Percentiles rank a stretch among this genome's conserved stretches.
Evolutionary conservation across 805 yeast genomes (phyloP).

Genomic region (Kluyveromyces dobzhanskii): DNA sequence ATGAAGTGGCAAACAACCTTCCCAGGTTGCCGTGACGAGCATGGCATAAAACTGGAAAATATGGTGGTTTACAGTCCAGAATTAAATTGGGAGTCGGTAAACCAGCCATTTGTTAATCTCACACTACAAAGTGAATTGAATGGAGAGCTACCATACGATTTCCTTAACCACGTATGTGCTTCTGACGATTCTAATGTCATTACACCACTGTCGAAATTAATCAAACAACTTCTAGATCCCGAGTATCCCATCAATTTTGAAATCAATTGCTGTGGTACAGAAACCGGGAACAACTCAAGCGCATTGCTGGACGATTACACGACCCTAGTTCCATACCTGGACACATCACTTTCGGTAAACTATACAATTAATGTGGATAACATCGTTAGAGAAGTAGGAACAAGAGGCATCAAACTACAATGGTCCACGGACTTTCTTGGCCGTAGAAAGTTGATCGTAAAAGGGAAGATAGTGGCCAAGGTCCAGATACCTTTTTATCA

Average conservation of each 20-base stretch:
- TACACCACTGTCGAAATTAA: constrained; percentile 25
- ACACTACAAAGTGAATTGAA: constrained; percentile 10
- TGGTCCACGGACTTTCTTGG: constrained; percentile 26
- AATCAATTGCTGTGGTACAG: constrained; percentile 11
- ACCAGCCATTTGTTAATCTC: background rate
- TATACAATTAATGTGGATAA: constrained; percentile 16
- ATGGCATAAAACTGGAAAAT: constrained; percentile 25
- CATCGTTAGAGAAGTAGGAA: constrained; percentile 31
- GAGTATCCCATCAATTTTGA: constrained; percentile 14
- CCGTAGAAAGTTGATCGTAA: constrained; percentile 28
- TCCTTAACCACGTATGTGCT: constrained; percentile 22
- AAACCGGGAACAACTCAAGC: background rate
- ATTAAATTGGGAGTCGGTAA: background rate
- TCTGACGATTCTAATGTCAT: constrained; percentile 26
- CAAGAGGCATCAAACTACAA: constrained; percentile 31
- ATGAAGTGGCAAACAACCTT: constrained; percentile 31
- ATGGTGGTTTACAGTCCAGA: constrained; percentile 1
- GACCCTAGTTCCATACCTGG: constrained; percentile 13
- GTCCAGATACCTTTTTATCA: constrained; percentile 28
- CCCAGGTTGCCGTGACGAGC: constrained; percentile 30
- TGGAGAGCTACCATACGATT: constrained; percentile 21
- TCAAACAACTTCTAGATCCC: constrained; percentile 18
- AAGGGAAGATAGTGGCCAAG: constrained; percentile 31
- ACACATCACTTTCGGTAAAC: constrained; percentile 16
- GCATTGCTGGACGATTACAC: constrained; percentile 11